Conservation (phyloP, 2,329 filamentous ascomycete species). For the Pseudocercospora eumusae region DNA sequence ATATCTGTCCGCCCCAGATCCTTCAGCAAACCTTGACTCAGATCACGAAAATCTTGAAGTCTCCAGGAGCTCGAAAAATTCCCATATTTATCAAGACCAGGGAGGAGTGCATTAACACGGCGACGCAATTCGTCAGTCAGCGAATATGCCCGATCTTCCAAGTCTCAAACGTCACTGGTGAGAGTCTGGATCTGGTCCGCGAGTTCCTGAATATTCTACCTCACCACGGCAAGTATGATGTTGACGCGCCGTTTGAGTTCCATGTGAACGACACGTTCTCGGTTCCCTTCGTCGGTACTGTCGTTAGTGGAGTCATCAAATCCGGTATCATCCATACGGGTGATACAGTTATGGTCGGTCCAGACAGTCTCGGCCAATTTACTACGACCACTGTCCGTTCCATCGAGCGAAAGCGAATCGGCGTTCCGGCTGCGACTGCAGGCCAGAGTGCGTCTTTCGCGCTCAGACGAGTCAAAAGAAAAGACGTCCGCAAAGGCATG, state of each 20-base stretch:
- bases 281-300: conserved; percentile 93
- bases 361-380: conserved; percentile 88
- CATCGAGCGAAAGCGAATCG: conserved; percentile 91
- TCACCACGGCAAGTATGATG: conserved; percentile 89
- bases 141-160: conserved; percentile 97
- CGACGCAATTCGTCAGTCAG: conserved; percentile 91
- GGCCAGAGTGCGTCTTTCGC: conserved; percentile 94
- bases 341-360: conserved; percentile 86
- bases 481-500: conserved; percentile 97
- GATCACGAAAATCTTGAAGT: conserved; percentile 89
- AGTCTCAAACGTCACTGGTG: conserved; percentile 94
- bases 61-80: conserved; percentile 89
- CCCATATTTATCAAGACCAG: conserved; percentile 91
- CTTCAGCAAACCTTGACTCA: conserved; percentile 90
- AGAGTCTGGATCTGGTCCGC: conserved; percentile 85
- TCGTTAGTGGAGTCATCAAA: conserved; percentile 92
- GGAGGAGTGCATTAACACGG: conserved; percentile 91
- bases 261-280: conserved; percentile 97
- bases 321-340: conserved; percentile 79
- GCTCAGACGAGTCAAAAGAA: conserved; percentile 79
- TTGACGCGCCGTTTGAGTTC: conserved; percentile 86
- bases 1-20: conserved; percentile 99
- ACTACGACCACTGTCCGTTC: conserved; percentile 81
- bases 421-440: conserved; percentile 81
- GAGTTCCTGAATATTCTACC: conserved; percentile 94